Percentiles rank a stretch among this genome's conserved stretches.
Evolutionary conservation across 179 eudicot species (phyloP).

Genomic region (Patellifolia procumbens): DNA sequence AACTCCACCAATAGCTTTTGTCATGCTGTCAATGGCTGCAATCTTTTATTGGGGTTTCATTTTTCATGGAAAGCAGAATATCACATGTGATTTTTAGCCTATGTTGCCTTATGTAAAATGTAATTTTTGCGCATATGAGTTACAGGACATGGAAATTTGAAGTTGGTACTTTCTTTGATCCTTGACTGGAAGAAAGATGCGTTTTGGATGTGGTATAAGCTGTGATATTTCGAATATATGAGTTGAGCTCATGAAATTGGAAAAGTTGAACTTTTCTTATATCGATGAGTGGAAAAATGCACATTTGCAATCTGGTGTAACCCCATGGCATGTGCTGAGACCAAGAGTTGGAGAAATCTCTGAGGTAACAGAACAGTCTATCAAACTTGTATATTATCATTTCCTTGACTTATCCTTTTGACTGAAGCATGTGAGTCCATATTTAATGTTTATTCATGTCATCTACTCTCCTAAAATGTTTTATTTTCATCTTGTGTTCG

Average conservation of each 20-base stretch:
- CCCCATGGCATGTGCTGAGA: no score
- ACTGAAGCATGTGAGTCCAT: background rate
- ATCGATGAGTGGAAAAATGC: no score
- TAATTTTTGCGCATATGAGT: background rate
- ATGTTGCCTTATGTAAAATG: background rate
- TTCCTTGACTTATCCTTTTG: background rate
- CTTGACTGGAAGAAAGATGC: background rate
- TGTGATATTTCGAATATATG: no score
- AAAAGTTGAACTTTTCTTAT: constrained; percentile 3
- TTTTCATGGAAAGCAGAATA: background rate
- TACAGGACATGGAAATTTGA: background rate
- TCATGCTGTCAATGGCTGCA: background rate
- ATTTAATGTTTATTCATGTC: background rate
- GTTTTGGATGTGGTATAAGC: background rate
- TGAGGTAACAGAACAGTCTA: background rate
- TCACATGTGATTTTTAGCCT: background rate
- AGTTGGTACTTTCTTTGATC: background rate
- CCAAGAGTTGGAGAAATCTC: no score
- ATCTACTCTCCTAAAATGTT: background rate
- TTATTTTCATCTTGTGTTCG: background rate
- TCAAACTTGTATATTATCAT: background rate
- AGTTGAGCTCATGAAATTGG: background rate
- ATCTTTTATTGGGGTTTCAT: background rate
- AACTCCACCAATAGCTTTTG: background rate
- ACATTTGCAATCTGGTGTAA: no score